phyloP scores from a whole-genome alignment of 306 rosid species.

The Begonia loranthoides region DNA sequence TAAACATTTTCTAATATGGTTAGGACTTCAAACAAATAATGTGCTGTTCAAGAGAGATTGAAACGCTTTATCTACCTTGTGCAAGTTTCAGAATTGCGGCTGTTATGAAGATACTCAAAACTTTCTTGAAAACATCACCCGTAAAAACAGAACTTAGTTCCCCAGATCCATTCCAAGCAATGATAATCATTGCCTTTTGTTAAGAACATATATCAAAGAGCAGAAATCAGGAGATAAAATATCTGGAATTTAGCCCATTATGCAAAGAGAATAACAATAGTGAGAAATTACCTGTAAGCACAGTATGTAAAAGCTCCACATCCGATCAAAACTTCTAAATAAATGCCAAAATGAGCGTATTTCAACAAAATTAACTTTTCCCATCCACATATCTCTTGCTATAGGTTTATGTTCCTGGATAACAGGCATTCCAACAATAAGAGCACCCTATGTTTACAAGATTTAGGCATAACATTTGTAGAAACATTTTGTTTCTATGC shows the following conservation, averaged over 20 bases:
- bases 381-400: slow-evolving; percentile 41
- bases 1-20: not conserved
- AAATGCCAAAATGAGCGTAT: slow-evolving; percentile 88
- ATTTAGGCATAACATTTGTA: no score
- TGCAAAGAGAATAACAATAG: not conserved
- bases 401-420: slow-evolving; percentile 33
- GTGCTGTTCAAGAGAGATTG: slow-evolving; percentile 3
- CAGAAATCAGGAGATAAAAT: slow-evolving; percentile 4
- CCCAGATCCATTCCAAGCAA: slow-evolving; percentile 81
- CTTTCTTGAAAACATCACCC: slow-evolving; percentile 73
- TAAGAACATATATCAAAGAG: slow-evolving; percentile 18
- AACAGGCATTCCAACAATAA: slow-evolving; percentile 5
- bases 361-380: slow-evolving; percentile 82
- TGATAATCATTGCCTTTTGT: slow-evolving; percentile 79
- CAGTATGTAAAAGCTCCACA: slow-evolving; percentile 92
- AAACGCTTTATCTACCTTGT: slow-evolving; percentile 54
- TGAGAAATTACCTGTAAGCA: slow-evolving; percentile 61
- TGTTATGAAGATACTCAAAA: slow-evolving; percentile 83
- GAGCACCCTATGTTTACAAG: no score
- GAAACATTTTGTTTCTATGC: no score
- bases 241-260: not conserved
- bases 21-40: not conserved
- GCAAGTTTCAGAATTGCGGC: slow-evolving; percentile 90
- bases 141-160: slow-evolving; percentile 44
- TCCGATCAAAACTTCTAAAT: slow-evolving; percentile 89